A percentile compares a stretch with the other conserved stretches of the same genome.
Conservation (phyloP, 371 early-diverging fungal genomes). For the Coemansia sp. region DNA sequence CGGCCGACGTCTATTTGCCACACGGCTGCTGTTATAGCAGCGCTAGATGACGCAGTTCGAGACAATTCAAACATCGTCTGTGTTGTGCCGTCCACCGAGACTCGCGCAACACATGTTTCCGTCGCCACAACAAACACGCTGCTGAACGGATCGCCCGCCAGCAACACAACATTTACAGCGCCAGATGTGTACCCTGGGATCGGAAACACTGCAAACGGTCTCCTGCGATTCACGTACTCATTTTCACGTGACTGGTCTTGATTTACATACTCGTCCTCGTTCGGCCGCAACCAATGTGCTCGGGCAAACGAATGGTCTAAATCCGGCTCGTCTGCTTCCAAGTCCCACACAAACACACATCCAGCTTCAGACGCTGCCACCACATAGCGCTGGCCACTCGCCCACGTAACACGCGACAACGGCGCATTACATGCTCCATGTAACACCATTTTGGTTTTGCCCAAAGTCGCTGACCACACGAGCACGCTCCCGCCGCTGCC, state of each 20-base stretch:
- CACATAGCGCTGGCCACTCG: constrained; percentile 19
- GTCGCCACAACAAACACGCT: constrained; percentile 22
- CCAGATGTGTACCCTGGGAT: neutral
- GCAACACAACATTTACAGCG: constrained; percentile 18
- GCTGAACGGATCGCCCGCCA: constrained; percentile 30
- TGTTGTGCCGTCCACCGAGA: constrained; percentile 11
- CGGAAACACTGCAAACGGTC: constrained; percentile 7
- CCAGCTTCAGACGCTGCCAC: constrained; percentile 18
- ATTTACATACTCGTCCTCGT: neutral
- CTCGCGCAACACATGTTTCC: constrained; percentile 22
- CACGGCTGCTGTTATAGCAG: constrained; percentile 6
- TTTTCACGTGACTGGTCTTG: neutral
- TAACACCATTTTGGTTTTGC: neutral
- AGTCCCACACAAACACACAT: constrained; percentile 28
- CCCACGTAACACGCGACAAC: constrained; percentile 30
- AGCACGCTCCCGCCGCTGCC: constrained; percentile 20
- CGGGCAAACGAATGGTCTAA: neutral
- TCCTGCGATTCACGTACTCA: constrained; percentile 1
- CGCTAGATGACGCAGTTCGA: neutral
- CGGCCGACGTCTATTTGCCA: constrained; percentile 6
- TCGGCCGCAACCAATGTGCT: constrained; percentile 4
- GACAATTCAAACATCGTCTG: neutral
- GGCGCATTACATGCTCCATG: neutral
- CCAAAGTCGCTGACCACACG: constrained; percentile 22
- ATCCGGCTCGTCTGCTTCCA: neutral